A percentile compares a stretch with the other conserved stretches of the same genome.
Conservation (phyloP, 2,329 filamentous ascomycete genomes). For the Sphaerulina vaccinii region DNA sequence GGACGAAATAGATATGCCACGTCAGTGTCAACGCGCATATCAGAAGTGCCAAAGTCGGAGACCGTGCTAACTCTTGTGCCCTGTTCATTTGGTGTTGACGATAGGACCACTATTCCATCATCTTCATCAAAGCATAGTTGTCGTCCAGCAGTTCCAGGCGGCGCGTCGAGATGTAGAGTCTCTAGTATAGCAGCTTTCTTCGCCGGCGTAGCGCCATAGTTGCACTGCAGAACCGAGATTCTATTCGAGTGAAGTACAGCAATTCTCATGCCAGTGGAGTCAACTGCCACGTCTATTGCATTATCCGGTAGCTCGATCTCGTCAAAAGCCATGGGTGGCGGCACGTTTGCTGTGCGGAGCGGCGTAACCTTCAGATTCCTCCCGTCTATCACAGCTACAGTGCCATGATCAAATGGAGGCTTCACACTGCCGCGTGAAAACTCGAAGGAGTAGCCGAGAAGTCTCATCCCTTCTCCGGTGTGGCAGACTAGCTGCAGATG, state of each 20-base stretch:
- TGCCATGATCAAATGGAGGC: slow-evolving; percentile 54
- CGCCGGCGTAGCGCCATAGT: slow-evolving; percentile 55
- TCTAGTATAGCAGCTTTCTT: slow-evolving; percentile 45
- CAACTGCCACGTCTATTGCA: slow-evolving; percentile 73
- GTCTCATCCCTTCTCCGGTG: slow-evolving; percentile 14
- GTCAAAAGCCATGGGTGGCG: slow-evolving; percentile 87
- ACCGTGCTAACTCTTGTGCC: slow-evolving; percentile 17
- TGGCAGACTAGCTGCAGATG: slow-evolving; percentile 61
- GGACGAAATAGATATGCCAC: slow-evolving; percentile 14
- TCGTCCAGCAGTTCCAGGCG: slow-evolving; percentile 30
- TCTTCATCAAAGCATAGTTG: slow-evolving; percentile 51
- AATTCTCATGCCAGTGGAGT: slow-evolving; percentile 61
- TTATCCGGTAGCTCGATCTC: slow-evolving; percentile 65
- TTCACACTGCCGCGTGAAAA: slow-evolving; percentile 67
- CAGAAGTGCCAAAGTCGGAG: slow-evolving; percentile 18
- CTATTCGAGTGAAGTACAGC: slow-evolving; percentile 68
- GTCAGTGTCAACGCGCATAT: slow-evolving; percentile 12
- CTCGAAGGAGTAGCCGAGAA: slow-evolving; percentile 65
- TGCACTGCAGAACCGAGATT: slow-evolving; percentile 70
- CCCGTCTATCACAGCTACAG: slow-evolving; percentile 80
- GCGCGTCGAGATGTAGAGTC: slow-evolving; percentile 21
- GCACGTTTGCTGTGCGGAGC: slow-evolving; percentile 77
- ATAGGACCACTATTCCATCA: slow-evolving; percentile 39
- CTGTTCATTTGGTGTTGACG: slow-evolving; percentile 18
- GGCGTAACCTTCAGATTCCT: slow-evolving; percentile 79